Percentiles rank a stretch among this genome's conserved stretches.
Conservation (phyloP, 2,329 filamentous ascomycete genomes). For the Acrocalymma vagum region DNA sequence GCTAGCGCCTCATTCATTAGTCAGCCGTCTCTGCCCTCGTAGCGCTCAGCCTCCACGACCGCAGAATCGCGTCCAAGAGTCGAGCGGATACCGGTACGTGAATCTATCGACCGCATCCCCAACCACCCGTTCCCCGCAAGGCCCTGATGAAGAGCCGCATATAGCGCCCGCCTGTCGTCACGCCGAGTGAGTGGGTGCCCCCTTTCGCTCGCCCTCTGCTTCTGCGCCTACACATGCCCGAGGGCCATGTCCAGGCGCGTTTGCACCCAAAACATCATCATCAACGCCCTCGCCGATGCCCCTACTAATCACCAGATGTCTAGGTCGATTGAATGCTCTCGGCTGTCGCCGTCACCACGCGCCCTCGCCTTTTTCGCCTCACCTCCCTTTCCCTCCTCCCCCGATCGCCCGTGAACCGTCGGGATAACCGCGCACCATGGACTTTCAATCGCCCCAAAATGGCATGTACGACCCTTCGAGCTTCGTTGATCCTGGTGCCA, state of each 20-base stretch:
- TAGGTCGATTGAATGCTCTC: slow-evolving; percentile 38
- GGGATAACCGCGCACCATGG: slow-evolving; percentile 39
- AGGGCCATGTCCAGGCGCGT: slow-evolving; percentile 32
- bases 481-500: slow-evolving; percentile 51
- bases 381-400: slow-evolving; percentile 18
- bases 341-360: slow-evolving; percentile 22
- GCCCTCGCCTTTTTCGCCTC: slow-evolving; percentile 9
- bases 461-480: slow-evolving; percentile 45
- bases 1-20: slow-evolving; percentile 3
- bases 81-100: slow-evolving; percentile 45
- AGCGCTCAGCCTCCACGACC: slow-evolving; percentile 32
- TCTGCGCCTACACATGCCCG: slow-evolving; percentile 24
- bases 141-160: slow-evolving; percentile 37
- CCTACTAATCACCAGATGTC: too few relatives aligned
- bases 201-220: slow-evolving; percentile 16
- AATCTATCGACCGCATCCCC: slow-evolving; percentile 39
- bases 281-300: slow-evolving; percentile 40
- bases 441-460: slow-evolving; percentile 47
- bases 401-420: slow-evolving; percentile 12
- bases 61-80: slow-evolving; percentile 44
- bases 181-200: slow-evolving; percentile 30
- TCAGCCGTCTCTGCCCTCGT: slow-evolving; percentile 7
- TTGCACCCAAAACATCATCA: slow-evolving; percentile 31
- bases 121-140: slow-evolving; percentile 30
- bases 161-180: slow-evolving; percentile 33